These are phyloP conservation scores for Martensiomyces pterosporus DNA, from an alignment of 192 early-diverging fungal species.

Conservation along the genomic window DNA sequence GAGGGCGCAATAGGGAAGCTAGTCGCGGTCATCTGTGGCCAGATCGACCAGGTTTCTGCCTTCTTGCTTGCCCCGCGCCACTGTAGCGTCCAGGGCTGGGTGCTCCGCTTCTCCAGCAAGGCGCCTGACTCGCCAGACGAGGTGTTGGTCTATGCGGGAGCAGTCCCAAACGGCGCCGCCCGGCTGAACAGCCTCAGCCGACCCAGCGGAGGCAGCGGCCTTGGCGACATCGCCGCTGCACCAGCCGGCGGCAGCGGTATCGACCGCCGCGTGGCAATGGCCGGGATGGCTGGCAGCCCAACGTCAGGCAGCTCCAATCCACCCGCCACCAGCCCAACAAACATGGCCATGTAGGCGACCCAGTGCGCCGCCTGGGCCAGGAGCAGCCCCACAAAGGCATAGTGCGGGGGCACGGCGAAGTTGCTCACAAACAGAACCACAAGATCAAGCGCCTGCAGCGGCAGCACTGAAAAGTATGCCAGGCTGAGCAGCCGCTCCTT, in stretches of 20 bases:
- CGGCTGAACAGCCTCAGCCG: slow-evolving; percentile 26
- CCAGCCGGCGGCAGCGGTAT: slow-evolving; percentile 34
- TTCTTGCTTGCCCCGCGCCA: too few species aligned
- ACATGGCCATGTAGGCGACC: slow-evolving; percentile 25
- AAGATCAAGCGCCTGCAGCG: slow-evolving; percentile 27
- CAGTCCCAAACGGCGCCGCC: slow-evolving; percentile 25
- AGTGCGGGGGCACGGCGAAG: slow-evolving; percentile 37
- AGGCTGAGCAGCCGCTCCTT: slow-evolving; percentile 32
- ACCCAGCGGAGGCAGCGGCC: slow-evolving; percentile 23
- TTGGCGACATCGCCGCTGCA: neutral
- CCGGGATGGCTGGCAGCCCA: slow-evolving; percentile 30
- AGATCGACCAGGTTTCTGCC: too few species aligned
- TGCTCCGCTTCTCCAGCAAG: too few species aligned
- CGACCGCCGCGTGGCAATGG: slow-evolving; percentile 21
- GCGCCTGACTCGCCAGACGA: too few species aligned
- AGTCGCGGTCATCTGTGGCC: too few species aligned
- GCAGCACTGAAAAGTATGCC: slow-evolving; percentile 8
- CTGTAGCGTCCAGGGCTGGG: too few species aligned
- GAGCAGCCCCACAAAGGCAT: slow-evolving; percentile 32
- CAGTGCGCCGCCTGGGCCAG: slow-evolving; percentile 40
- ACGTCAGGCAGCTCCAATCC: slow-evolving; percentile 24
- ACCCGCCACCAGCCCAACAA: slow-evolving; percentile 9
- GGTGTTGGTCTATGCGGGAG: too few species aligned
- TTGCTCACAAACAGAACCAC: slow-evolving; percentile 6
- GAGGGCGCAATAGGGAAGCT: too few species aligned